Evolutionary conservation across 2,329 filamentous ascomycete genomes (phyloP), one percentile per base, ranked within the genome.

Genomic region (Colletotrichum sp.): DNA sequence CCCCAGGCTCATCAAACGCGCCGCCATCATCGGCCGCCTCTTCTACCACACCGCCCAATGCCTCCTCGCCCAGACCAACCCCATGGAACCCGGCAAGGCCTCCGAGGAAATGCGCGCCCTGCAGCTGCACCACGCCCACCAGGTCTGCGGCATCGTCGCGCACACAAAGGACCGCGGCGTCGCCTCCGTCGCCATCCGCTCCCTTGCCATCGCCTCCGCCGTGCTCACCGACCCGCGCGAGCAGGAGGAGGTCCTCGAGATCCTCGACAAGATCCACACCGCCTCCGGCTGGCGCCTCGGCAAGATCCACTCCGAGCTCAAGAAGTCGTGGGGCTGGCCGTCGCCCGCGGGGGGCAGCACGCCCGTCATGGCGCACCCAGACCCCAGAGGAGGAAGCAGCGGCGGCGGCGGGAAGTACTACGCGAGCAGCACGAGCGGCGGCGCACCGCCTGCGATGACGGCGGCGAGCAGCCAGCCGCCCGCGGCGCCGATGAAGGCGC

Each of bases 21-120:
- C 95, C 5, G 95, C 95, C 4, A 93, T 97, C 36, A 91, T 98
- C 30, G 95, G 95, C 6, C 92, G 95, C 63, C 88, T 98, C 10
- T 96, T 98, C 83, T 98, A 98, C 82, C 96, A 98, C 82, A 97
- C 95, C 0, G 93, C 95, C 26, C 93, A 96, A 85, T 94, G 95
- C 78, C 86, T 98, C 39, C 90, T 98, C 7, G 92, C 94, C 5
- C 95, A 96, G 79, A 93, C 93, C 26, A 94, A 98, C 82, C 96
- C 96, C 0, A 83, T 94, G 68, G 89, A 93, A 48, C 87, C 90
- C 13, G 86, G 89, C 9, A 89, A 91, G 48, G 87, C 87, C 21
- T 88, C 89, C 4, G 87, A 91, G 6, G 93, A 95, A 75, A 95
- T 96, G 91, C 91, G 90, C 63, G 88, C 90, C 6, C 89, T 94